These are phyloP conservation scores for Cyclospora cayetanensis DNA, from an alignment of 169 alveolate species.

Conservation along the genomic window DNA sequence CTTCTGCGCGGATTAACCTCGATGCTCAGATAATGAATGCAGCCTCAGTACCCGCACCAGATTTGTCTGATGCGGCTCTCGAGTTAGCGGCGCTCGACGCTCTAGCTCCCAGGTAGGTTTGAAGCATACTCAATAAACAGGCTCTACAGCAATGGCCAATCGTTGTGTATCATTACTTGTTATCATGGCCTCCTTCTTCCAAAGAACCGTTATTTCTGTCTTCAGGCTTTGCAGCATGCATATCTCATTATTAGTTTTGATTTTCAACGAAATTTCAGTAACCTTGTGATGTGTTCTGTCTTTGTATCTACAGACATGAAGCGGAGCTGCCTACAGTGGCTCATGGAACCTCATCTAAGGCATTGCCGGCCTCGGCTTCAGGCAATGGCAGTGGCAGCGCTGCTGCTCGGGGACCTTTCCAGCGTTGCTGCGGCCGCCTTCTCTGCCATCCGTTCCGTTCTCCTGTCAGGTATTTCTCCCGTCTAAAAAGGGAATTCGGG, in stretches of 20 bases:
- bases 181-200: no score
- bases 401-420: no score
- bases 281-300: no score
- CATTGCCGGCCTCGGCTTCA: neutral
- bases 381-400: neutral
- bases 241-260: no score
- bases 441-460: conserved; percentile 1
- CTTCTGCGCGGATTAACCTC: neutral
- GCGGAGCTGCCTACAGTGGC: conserved; percentile 52
- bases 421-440: conserved; percentile 43
- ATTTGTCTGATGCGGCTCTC: conserved; percentile 32
- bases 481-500: conserved; percentile 50
- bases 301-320: conserved; percentile 4
- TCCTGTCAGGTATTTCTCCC: neutral
- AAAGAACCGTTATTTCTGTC: no score
- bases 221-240: no score
- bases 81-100: conserved; percentile 35
- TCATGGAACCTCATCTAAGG: neutral
- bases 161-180: no score
- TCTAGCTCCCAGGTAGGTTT: conserved; percentile 11
- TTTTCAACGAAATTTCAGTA: no score
- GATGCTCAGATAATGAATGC: conserved; percentile 56
- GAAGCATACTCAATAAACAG: no score
- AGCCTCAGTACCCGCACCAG: conserved; percentile 49
- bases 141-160: no score